Evolutionary conservation across 2,329 filamentous ascomycete genomes (phyloP), one percentile per base, ranked within the genome.

Genomic region (Aspergillus sp.): DNA sequence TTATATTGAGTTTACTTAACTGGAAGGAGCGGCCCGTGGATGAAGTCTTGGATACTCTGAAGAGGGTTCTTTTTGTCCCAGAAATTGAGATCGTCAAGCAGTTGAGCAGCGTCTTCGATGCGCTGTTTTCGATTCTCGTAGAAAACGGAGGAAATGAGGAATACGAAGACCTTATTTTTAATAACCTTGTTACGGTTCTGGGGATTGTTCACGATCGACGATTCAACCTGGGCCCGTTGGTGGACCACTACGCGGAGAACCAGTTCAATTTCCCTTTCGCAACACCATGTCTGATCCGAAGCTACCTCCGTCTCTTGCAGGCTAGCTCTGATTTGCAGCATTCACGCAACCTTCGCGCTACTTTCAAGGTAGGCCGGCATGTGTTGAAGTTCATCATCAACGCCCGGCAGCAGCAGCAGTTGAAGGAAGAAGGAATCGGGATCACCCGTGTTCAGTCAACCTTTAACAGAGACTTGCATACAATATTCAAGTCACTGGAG

Each of bases 11-110:
- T 15, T 80, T 99, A 24, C 77, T 98, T 34, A 90, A 88, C 66
- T 98, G 95, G 95, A 91, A 86, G 68, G 89, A 93, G 12, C 82
- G 88, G 41, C 81, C 87, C 0, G 83, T 87, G 46, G 86, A 87
- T 27, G 86, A 93, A 37, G 81, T 98, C 1, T 81, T 90, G 1
- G 82, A 86, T 22, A 79, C 96, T 1, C 78, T 99, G 42, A 89
- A 89, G 70, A 88, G 93, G 64, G 85, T 98, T 49, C 87, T 93
- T 19, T 98, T 98, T 64, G 93, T 99, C 0, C 90, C 95, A 0
- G 95, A 99, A 72, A 96, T 98, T 56, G 96, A 99, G 75, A 90
- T 99, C 34, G 95, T 99, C 61, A 99, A 98, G 78, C 83, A 98
- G 42, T 79, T 98, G 7, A 89, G 85, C 61, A 89, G 96, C 66